phyloP scores from a whole-genome alignment of 306 rosid species.

The Quercus agrifolia region DNA sequence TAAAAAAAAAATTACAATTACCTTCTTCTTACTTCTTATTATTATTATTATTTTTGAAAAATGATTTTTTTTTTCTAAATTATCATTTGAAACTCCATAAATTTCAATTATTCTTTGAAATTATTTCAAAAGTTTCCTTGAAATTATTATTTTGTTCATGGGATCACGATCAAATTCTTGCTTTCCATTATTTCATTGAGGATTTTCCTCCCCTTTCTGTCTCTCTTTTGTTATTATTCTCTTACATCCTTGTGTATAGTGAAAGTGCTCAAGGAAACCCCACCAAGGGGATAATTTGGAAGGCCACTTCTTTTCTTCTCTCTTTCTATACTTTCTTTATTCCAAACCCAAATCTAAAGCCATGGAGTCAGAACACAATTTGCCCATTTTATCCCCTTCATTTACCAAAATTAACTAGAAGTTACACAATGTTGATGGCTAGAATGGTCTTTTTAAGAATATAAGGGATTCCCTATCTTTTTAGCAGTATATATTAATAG shows the following conservation, averaged over 20 bases:
- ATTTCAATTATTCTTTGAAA: background rate
- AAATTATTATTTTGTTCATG: slow-evolving; percentile 36
- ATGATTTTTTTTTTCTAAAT: no score
- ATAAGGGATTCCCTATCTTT: slow-evolving; percentile 25
- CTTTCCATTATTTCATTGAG: slow-evolving; percentile 38
- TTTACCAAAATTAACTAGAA: slow-evolving; percentile 1
- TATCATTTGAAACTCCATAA: no score
- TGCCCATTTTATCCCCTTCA: slow-evolving; percentile 40
- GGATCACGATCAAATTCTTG: slow-evolving; percentile 43
- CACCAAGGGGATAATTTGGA: slow-evolving; percentile 58
- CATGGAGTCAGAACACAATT: slow-evolving; percentile 19
- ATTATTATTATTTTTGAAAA: no score
- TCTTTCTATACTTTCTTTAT: slow-evolving; percentile 54
- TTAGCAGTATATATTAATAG: no score
- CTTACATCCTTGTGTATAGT: slow-evolving; percentile 44
- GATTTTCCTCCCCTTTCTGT: slow-evolving; percentile 32
- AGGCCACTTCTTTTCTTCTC: slow-evolving; percentile 31
- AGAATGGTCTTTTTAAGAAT: slow-evolving; percentile 29
- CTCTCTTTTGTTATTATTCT: slow-evolving; percentile 37
- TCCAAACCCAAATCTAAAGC: slow-evolving; percentile 84
- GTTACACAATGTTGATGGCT: slow-evolving; percentile 22
- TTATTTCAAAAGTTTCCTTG: slow-evolving; percentile 31
- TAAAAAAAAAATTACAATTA: no score
- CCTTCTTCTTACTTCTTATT: no score
- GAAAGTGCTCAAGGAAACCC: slow-evolving; percentile 65